Base-by-base conservation (phyloP, 306 rosid species). In the Ormosia emarginata region DNA sequence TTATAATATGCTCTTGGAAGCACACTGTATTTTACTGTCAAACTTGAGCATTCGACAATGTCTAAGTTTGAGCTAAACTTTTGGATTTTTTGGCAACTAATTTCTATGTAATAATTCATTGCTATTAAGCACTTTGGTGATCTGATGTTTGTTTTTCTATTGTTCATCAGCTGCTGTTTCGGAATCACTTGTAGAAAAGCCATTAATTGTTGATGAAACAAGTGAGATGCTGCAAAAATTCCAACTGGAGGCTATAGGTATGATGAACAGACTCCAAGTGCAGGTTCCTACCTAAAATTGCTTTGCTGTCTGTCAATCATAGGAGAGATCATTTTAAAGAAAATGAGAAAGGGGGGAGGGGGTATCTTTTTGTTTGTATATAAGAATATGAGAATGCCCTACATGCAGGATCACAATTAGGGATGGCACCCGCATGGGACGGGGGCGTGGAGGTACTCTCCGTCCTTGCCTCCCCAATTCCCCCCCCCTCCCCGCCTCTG, bases 191-290 rank as follows among this genome's bases (percentile, higher is more conserved):
- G 80, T 81, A 13, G 78, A 85, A 65, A 88, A 86, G 83, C 92
- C 94, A 30, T 34, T 90, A 57, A 41, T 47, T 80, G 86, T 90
- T 61, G 82, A 85, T 77, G 64, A 91, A 63, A 71, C 89, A 12
- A 78, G 74, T 40, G 85, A 82, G 46, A 78, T 90, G 79, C 87
- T 92, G 77, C 81, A 85, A 83, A 89, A 88, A 50, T 82, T 3
- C 64, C 95, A 92, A 79, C 86, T 91, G 41, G 92, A 91, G 75
- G 95, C 94, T 59, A 79, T 90, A 79, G 98, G 97, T 94, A 86
- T 57, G 85, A 71, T 8, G 17, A 55, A 36, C 36, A 37, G 30
- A 37, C 33, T 14, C 71, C 71, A 66, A 66, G 11, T 37, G 11
- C 13, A 40, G 24, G 32, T 66, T 44, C 24, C 46, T 58, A 8